Evolutionary conservation across 2,329 filamentous ascomycete species (phyloP).

Genomic region (Aspergillus jensenii): DNA sequence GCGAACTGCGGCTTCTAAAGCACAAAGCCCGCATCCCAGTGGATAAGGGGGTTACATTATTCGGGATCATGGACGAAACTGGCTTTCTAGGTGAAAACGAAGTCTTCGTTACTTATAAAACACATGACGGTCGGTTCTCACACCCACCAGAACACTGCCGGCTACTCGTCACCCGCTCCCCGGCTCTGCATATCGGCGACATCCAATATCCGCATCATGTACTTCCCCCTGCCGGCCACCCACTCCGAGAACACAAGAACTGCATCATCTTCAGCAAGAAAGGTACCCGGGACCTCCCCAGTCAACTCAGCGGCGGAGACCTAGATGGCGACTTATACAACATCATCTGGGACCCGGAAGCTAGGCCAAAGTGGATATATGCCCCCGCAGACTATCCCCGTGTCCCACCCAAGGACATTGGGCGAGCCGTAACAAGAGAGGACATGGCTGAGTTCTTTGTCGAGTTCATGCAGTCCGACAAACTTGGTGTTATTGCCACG

Average conservation of each 20-base stretch:
- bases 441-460: slow-evolving; percentile 83
- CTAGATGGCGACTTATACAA: slow-evolving; percentile 82
- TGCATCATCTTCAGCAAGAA: slow-evolving; percentile 75
- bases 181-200: slow-evolving; percentile 79
- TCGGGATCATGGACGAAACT: slow-evolving; percentile 83
- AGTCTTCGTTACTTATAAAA: slow-evolving; percentile 28
- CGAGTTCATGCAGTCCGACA: slow-evolving; percentile 69
- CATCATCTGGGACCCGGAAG: slow-evolving; percentile 66
- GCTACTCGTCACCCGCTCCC: slow-evolving; percentile 72
- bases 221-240: slow-evolving; percentile 58
- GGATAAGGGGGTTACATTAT: slow-evolving; percentile 69
- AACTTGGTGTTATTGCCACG: slow-evolving; percentile 64
- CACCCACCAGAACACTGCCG: slow-evolving; percentile 18
- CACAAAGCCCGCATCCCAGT: slow-evolving; percentile 76
- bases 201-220: slow-evolving; percentile 66
- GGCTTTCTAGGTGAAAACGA: slow-evolving; percentile 65
- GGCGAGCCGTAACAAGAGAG: slow-evolving; percentile 55
- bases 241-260: slow-evolving; percentile 64
- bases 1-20: slow-evolving; percentile 71
- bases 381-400: slow-evolving; percentile 69
- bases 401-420: slow-evolving; percentile 57
- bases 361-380: slow-evolving; percentile 48
- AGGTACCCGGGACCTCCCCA: slow-evolving; percentile 72
- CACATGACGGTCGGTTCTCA: slow-evolving; percentile 5
- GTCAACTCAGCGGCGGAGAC: slow-evolving; percentile 76